Conservation (phyloP, 768 basidiomycete species). For the Podaxis carcinomalis region DNA sequence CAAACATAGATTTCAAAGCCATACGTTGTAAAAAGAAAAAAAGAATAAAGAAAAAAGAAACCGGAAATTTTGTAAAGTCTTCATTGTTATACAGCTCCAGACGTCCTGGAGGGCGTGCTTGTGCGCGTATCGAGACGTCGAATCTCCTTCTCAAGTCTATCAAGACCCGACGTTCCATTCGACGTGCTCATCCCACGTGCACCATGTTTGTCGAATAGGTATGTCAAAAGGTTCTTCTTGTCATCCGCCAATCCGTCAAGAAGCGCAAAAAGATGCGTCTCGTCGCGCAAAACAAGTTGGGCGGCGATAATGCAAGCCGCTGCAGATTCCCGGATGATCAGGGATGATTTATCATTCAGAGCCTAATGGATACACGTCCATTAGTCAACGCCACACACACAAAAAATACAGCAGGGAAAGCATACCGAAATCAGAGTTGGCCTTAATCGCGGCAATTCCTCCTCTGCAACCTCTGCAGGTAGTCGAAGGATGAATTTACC, state of each 20-base stretch:
- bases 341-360: conserved; percentile 63
- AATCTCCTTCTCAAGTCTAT: conserved; percentile 78
- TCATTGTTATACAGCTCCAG: not conserved
- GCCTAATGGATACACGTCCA: conserved; percentile 35
- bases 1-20: not conserved
- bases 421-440: conserved; percentile 65
- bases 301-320: conserved; percentile 81
- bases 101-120: conserved; percentile 57
- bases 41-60: not conserved
- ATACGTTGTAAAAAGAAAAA: not conserved
- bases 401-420: conserved; percentile 5
- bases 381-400: conserved; percentile 3
- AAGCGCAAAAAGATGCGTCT: conserved; percentile 76
- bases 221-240: conserved; percentile 87
- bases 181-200: conserved; percentile 46
- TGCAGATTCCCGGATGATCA: conserved; percentile 82
- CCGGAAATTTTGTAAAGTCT: not conserved
- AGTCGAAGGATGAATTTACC: conserved; percentile 80
- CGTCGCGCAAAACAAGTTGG: conserved; percentile 78
- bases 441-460: conserved; percentile 77
- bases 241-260: conserved; percentile 83
- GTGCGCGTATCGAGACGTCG: conserved; percentile 74
- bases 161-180: conserved; percentile 46
- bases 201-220: conserved; percentile 85
- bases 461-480: conserved; percentile 81